These are phyloP conservation scores for Magnolia kwangsiensis DNA, from an alignment of 164 flowering plant species.

Conservation along the genomic window DNA sequence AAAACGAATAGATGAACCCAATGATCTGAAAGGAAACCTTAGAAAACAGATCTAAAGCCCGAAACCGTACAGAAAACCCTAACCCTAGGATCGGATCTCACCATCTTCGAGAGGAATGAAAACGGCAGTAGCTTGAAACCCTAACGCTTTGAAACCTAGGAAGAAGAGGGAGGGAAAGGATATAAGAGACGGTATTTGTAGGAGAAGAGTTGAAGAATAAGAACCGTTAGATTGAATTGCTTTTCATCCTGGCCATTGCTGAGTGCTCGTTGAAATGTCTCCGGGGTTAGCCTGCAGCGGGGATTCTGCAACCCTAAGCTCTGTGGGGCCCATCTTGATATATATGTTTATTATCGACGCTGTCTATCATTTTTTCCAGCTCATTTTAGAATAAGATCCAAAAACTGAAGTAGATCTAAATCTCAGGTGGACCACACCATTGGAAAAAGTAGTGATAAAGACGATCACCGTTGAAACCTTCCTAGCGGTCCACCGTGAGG, in stretches of 20 bases:
- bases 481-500: no score
- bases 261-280: no score
- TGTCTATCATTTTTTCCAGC: no score
- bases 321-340: no score
- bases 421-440: no score
- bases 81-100: not conserved
- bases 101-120: not conserved
- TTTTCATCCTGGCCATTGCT: not conserved
- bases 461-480: no score
- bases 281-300: no score
- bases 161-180: not conserved
- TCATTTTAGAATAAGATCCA: no score
- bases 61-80: not conserved
- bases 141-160: not conserved
- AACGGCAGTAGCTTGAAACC: not conserved
- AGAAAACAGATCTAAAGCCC: not conserved
- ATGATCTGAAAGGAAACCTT: not conserved
- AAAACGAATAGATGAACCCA: not conserved
- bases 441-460: no score
- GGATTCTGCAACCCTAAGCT: no score
- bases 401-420: no score
- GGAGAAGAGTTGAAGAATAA: not conserved
- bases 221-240: not conserved
- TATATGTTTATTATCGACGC: no score
- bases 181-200: not conserved